phyloP scores from a whole-genome alignment of 352 stramenopile species.

The Pythium scleroteichum region DNA sequence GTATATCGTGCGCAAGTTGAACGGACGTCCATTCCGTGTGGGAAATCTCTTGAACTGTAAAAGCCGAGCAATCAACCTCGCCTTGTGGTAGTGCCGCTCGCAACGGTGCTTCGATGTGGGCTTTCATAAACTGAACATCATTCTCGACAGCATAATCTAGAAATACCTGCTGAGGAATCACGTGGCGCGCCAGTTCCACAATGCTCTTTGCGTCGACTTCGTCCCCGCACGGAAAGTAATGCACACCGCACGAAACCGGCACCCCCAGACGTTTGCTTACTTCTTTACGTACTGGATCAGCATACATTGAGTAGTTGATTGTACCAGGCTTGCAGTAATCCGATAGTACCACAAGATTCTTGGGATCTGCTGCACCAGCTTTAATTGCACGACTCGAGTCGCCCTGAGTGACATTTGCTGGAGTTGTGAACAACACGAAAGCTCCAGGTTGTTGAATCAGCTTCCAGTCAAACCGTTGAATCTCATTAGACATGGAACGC shows the following conservation, averaged over 20 bases:
- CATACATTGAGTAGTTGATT: slow-evolving; percentile 83
- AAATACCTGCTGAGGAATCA: slow-evolving; percentile 62
- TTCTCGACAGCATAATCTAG: slow-evolving; percentile 61
- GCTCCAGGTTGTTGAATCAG: slow-evolving; percentile 55
- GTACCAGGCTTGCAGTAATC: slow-evolving; percentile 80
- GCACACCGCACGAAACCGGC: slow-evolving; percentile 69
- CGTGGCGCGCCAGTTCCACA: slow-evolving; percentile 63
- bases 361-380: slow-evolving; percentile 56
- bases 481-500: not conserved
- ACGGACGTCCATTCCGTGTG: slow-evolving; percentile 18
- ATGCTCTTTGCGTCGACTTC: slow-evolving; percentile 87
- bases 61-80: not conserved
- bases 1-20: slow-evolving; percentile 45
- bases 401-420: slow-evolving; percentile 71
- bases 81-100: not conserved
- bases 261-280: slow-evolving; percentile 73
- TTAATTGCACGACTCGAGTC: slow-evolving; percentile 73
- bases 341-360: slow-evolving; percentile 85
- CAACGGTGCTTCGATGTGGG: slow-evolving; percentile 37
- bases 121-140: slow-evolving; percentile 69
- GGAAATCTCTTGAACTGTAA: slow-evolving; percentile 24
- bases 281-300: slow-evolving; percentile 68
- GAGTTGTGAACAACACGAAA: slow-evolving; percentile 80
- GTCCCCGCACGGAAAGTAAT: slow-evolving; percentile 84
- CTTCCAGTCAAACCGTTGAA: slow-evolving; percentile 69